Evolutionary conservation across 164 flowering plant genomes (phyloP).

Genomic region (Piper betle): DNA sequence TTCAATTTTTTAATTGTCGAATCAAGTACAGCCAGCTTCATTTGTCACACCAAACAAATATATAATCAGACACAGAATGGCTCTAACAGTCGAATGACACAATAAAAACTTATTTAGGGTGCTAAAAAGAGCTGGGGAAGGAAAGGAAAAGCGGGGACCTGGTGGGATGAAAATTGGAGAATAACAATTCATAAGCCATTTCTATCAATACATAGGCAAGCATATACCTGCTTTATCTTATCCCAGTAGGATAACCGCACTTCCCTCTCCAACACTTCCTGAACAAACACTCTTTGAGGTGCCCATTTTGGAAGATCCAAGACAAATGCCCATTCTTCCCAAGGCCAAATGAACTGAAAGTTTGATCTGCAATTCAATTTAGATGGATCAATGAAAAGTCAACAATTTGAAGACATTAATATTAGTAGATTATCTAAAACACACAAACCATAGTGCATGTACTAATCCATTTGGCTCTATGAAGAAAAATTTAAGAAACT

Average conservation of each 20-base stretch:
- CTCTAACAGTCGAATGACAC: no score
- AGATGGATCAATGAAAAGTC: neutral
- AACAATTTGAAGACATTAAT: neutral
- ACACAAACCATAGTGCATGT: neutral
- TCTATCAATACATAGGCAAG: neutral
- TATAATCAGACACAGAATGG: no score
- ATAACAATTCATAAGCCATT: neutral
- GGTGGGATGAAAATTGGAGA: neutral
- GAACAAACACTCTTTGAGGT: conserved; percentile 93
- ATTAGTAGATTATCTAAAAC: neutral
- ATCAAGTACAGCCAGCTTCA: no score
- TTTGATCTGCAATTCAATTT: conserved; percentile 58
- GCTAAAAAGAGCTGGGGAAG: no score
- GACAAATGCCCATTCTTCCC: conserved; percentile 98
- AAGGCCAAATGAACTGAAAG: conserved; percentile 96
- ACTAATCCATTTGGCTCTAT: no score
- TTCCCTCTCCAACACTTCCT: conserved; percentile 96
- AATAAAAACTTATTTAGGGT: no score
- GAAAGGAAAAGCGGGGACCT: neutral
- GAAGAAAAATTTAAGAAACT: no score
- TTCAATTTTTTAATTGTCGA: no score
- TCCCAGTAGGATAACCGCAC: conserved; percentile 98
- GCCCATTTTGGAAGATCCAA: conserved; percentile 96
- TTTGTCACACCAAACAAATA: no score
- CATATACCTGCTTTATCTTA: conserved; percentile 87